Evolutionary conservation across 2,329 filamentous ascomycete genomes (phyloP).

Genomic region (Trichoderma harzianum): DNA sequence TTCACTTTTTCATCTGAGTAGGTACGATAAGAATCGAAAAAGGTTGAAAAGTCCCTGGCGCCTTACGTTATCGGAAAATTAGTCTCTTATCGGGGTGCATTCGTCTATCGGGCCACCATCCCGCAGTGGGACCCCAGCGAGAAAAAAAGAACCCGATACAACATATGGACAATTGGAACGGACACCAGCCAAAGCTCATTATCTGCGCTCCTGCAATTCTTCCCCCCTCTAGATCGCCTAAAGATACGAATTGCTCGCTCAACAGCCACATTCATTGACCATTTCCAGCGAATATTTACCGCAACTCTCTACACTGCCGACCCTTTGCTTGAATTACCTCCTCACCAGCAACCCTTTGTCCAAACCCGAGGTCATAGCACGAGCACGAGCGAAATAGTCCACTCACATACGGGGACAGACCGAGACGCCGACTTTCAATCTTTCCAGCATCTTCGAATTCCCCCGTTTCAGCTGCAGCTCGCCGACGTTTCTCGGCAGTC

Average conservation of each 20-base stretch:
- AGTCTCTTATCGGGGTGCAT: background rate
- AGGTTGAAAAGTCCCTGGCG: background rate
- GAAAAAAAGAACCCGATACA: background rate
- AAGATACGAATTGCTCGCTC: background rate
- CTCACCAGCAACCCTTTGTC: background rate
- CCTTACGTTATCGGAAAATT: background rate
- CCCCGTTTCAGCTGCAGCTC: background rate
- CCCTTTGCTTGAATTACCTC: background rate
- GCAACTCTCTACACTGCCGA: accelerated
- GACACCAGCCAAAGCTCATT: background rate
- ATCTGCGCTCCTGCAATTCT: background rate
- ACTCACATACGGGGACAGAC: background rate
- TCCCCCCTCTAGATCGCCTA: background rate
- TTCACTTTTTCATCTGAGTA: background rate
- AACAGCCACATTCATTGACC: background rate
- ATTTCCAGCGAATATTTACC: background rate
- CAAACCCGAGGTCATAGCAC: background rate
- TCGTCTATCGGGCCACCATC: background rate
- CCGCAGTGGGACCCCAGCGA: background rate
- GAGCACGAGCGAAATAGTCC: background rate
- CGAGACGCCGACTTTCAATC: background rate
- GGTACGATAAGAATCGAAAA: background rate
- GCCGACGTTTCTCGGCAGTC: constrained; percentile 19
- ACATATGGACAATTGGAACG: background rate
- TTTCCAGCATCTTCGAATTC: background rate